These are phyloP conservation scores for Phyllosticta citribraziliensis DNA, from an alignment of 2,329 filamentous ascomycete genomes.

Conservation along the genomic window DNA sequence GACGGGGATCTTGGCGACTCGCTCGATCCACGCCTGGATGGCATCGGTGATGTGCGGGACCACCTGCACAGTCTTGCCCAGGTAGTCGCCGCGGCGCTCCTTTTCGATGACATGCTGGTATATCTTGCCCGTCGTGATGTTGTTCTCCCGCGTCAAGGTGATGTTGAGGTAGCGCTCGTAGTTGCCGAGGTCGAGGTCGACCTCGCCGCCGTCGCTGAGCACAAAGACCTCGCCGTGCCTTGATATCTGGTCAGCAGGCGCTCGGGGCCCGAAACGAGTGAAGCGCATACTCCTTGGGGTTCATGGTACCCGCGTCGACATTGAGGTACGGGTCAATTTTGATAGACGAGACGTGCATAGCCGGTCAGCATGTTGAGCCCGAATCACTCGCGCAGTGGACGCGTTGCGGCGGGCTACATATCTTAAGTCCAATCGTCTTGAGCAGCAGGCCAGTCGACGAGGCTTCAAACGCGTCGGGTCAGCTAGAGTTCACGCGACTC, in stretches of 20 bases:
- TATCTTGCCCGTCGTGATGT: constrained; percentile 96
- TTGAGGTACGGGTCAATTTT: constrained; percentile 68
- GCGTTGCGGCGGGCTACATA: constrained; percentile 37
- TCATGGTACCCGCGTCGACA: constrained; percentile 65
- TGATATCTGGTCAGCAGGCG: constrained; percentile 5
- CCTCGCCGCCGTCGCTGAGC: constrained; percentile 70
- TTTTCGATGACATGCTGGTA: constrained; percentile 80
- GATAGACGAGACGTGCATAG: constrained; percentile 51
- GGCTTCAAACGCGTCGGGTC: constrained; percentile 38
- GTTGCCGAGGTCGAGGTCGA: constrained; percentile 65
- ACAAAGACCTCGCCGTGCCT: constrained; percentile 88
- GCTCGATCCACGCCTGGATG: constrained; percentile 86
- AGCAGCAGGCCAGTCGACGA: constrained; percentile 65
- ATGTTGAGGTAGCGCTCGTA: constrained; percentile 76
- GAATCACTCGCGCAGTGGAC: not conserved
- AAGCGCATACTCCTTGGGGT: constrained; percentile 48
- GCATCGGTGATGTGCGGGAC: constrained; percentile 87
- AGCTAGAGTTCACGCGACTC: constrained; percentile 10
- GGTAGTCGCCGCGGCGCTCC: constrained; percentile 63
- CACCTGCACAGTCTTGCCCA: constrained; percentile 82
- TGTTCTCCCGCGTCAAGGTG: constrained; percentile 75
- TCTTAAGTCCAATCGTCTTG: constrained; percentile 71
- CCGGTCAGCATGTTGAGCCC: constrained; percentile 7
- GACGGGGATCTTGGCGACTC: constrained; percentile 74
- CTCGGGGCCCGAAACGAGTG: not conserved